A percentile compares a stretch with the other conserved stretches of the same genome.
phyloP scores from a whole-genome alignment of 805 yeast species.

The Cyberlindnera mrakii region DNA sequence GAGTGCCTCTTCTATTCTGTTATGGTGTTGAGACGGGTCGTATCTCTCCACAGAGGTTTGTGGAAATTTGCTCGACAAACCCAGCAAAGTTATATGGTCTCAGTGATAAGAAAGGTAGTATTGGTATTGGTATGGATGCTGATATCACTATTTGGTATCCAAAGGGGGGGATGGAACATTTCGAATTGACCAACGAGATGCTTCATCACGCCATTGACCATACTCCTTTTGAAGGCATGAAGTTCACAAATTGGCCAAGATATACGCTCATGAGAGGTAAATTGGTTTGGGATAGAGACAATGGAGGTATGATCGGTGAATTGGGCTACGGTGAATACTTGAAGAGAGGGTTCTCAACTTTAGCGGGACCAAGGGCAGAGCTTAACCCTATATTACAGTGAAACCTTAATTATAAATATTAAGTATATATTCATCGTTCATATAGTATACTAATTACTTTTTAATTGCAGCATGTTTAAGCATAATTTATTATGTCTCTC shows the following conservation, averaged over 20 bases:
- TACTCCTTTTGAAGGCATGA: constrained; percentile 35
- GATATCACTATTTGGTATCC: constrained; percentile 46
- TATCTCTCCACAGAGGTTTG: constrained; percentile 36
- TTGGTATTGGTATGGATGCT: constrained; percentile 43
- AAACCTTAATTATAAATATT: neutral
- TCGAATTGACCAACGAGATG: constrained; percentile 24
- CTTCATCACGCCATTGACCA: constrained; percentile 34
- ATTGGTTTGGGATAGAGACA: constrained; percentile 26
- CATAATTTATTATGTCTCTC: too few species aligned
- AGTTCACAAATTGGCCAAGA: constrained; percentile 41
- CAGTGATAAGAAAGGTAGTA: constrained; percentile 34
- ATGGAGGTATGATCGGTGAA: constrained; percentile 16
- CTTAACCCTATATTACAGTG: constrained; percentile 16
- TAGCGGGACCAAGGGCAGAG: constrained; percentile 19
- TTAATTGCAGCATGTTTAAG: too few species aligned
- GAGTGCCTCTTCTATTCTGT: constrained; percentile 37
- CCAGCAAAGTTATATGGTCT: constrained; percentile 43
- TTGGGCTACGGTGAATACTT: constrained; percentile 23
- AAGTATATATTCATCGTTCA: too few species aligned
- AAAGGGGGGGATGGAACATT: constrained; percentile 24
- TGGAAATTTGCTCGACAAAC: constrained; percentile 39
- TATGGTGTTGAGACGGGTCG: constrained; percentile 38
- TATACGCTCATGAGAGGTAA: constrained; percentile 35
- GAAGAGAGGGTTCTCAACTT: constrained; percentile 21
- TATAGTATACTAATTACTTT: too few species aligned